Evolutionary conservation across 129 eudicot species (phyloP).

Genomic region (Chrysanthemum lavandulifolium): DNA sequence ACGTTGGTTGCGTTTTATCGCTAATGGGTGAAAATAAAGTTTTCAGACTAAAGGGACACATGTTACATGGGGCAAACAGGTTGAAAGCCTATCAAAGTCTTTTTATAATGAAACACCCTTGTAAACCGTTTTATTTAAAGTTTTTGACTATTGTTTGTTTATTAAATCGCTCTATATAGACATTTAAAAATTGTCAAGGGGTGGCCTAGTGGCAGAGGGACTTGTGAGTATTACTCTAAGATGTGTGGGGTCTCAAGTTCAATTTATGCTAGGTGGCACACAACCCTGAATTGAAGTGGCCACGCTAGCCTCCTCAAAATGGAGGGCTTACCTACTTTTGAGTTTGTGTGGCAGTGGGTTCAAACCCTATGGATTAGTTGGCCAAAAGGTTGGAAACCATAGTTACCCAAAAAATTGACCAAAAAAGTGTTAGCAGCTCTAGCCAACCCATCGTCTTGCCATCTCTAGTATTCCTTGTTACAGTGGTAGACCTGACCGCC

Average conservation of each 20-base stretch:
- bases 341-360: too few species aligned
- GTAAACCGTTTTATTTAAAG: neutral
- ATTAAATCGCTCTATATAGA: neutral
- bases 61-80: neutral
- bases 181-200: neutral
- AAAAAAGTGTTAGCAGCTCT: neutral
- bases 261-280: too few species aligned
- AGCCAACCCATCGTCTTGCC: neutral
- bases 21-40: neutral
- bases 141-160: neutral
- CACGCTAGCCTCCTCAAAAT: too few species aligned
- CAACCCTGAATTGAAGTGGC: too few species aligned
- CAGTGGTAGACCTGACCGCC: neutral
- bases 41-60: neutral
- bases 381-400: too few species aligned
- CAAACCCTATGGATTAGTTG: too few species aligned
- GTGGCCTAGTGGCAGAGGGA: too few species aligned
- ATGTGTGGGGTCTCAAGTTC: too few species aligned
- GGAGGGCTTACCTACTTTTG: too few species aligned
- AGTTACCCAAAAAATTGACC: neutral
- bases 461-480: too few species aligned
- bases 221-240: too few species aligned
- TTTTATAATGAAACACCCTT: neutral
- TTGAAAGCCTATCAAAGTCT: neutral
- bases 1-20: neutral